Evolutionary conservation across 805 yeast species (phyloP), one percentile per base, ranked within the genome.

Genomic region (Sugiyamaella marilandica): DNA sequence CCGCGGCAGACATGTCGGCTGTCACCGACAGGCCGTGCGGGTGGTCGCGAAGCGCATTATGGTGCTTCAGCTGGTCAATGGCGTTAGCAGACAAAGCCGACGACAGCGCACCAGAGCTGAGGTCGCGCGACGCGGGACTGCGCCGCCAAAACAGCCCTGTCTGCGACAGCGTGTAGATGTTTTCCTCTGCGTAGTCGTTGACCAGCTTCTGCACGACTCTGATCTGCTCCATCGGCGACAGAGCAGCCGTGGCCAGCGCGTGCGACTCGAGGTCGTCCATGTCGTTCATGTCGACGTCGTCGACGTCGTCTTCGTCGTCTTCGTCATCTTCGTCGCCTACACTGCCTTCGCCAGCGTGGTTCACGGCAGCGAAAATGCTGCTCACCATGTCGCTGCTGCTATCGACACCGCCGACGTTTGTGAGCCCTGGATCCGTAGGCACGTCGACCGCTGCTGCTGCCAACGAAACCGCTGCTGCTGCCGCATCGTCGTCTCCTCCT

Each of bases 101-200:
- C 10, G 47, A 11, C 19, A 18, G 34, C 11, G 36, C 32, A 2
- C 47, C 33, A 4, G 34, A n/a, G n/a, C 41, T 41, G 11, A 45
- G 37, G 21, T 34, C 45, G 19, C 43, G 19, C 13, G 43, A 39
- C 13, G 43, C 7, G 24, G 43, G 43, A 19, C 43, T 39, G 32
- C 43, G 36, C n/a, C 39, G 34, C 55, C 55, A 52, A 24, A 24
- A 45, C 41, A 52, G 43, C 3, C 52, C 55, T 14, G 49, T 52
- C 36, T 50, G 50, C 11, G 33, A 34, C 4, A 49, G 19, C 11
- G 47, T 18, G 41, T 47, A 52, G 13, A 52, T 43, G 16, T 18
- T 18, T 10, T 41, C 45, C 10, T 36, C 46, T 14, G 45, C 33
- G 41, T 52, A 52, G 24, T 47, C 41, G 16, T 34, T 11, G 24